Evolutionary conservation across 768 basidiomycete genomes (phyloP).

Genomic region (Mrakia blollopis): DNA sequence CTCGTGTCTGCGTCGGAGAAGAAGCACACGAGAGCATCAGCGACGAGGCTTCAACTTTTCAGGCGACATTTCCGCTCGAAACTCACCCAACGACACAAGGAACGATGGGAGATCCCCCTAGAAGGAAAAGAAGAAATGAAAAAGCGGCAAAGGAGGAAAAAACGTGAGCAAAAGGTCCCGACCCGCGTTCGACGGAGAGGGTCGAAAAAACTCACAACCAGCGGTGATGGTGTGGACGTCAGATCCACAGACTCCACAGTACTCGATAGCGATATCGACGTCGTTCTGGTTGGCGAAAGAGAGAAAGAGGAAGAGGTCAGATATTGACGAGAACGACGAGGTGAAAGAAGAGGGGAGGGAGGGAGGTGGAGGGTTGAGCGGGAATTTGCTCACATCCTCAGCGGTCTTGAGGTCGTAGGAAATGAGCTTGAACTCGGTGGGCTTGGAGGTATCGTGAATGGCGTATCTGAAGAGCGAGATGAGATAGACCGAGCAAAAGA

Average conservation of each 20-base stretch:
- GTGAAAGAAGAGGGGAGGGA: too few species aligned
- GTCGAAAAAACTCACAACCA: neutral
- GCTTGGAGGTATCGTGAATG: conserved; percentile 27
- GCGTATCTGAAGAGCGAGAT: conserved; percentile 22
- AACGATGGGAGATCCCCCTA: conserved; percentile 3
- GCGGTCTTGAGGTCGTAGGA: conserved; percentile 53
- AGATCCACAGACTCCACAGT: conserved; percentile 41
- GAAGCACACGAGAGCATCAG: conserved; percentile 40
- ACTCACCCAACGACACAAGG: conserved; percentile 19
- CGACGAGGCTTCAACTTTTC: neutral
- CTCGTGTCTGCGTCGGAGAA: conserved; percentile 47
- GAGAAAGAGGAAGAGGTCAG: too few species aligned
- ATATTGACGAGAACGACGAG: too few species aligned
- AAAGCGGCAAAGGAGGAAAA: neutral
- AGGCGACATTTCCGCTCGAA: too few species aligned
- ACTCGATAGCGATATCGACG: conserved; percentile 55
- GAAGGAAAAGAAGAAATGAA: neutral
- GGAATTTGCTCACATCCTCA: conserved; percentile 34
- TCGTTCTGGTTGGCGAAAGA: conserved; percentile 46
- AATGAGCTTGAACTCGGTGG: conserved; percentile 34
- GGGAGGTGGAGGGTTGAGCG: too few species aligned
- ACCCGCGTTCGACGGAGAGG: neutral
- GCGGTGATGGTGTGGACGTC: conserved; percentile 18
- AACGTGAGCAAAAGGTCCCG: conserved; percentile 7
- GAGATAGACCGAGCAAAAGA: neutral